A percentile compares a stretch with the other conserved stretches of the same genome.
phyloP scores from a whole-genome alignment of 192 early-diverging fungal species.

The Pilobolus umbonatus region DNA sequence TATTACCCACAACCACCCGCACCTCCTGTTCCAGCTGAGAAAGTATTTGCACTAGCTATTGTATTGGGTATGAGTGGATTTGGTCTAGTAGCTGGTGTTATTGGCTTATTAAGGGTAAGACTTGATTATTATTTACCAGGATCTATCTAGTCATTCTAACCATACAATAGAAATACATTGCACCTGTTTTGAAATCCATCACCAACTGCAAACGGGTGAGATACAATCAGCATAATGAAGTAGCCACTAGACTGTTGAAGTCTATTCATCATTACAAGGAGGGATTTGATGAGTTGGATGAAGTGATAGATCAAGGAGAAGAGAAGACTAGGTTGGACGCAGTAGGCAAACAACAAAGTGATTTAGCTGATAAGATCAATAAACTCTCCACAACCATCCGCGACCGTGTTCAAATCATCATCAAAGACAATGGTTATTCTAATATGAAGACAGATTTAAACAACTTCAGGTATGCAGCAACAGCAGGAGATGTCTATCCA shows the following conservation, averaged over 20 bases:
- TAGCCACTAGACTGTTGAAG: neutral
- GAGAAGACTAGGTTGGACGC: conserved; percentile 1
- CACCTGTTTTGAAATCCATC: conserved; percentile 18
- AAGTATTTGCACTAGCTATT: conserved; percentile 22
- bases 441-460: neutral
- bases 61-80: conserved; percentile 21
- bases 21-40: conserved; percentile 18
- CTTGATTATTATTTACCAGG: neutral
- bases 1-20: conserved; percentile 23
- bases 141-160: too few species aligned
- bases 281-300: conserved; percentile 11
- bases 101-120: conserved; percentile 33
- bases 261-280: neutral
- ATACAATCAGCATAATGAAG: conserved; percentile 14
- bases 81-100: conserved; percentile 22
- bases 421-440: neutral
- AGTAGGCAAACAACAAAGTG: conserved; percentile 1
- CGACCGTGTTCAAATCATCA: neutral
- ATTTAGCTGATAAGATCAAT: neutral
- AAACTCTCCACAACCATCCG: neutral
- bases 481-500: too few species aligned
- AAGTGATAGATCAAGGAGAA: conserved; percentile 9
- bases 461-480: too few species aligned
- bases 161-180: conserved; percentile 17
- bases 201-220: conserved; percentile 8